phyloP scores from a whole-genome alignment of 2,329 filamentous ascomycete species.

The Stagonosporopsis vannaccii region DNA sequence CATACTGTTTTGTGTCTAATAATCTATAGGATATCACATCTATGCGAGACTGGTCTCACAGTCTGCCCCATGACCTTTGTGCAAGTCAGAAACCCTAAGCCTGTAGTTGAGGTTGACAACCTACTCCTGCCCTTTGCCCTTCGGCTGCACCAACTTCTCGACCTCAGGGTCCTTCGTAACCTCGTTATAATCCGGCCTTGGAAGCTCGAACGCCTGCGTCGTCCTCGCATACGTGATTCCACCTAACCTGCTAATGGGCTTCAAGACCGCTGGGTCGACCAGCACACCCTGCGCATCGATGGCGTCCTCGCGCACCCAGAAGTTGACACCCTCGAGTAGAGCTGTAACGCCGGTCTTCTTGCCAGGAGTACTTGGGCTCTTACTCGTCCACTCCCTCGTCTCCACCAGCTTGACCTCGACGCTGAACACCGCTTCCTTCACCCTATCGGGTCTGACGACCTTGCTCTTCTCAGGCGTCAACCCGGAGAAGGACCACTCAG shows the following conservation, averaged over 20 bases:
- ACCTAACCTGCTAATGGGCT: slow-evolving; percentile 79
- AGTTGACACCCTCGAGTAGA: slow-evolving; percentile 82
- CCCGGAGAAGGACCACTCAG: slow-evolving; percentile 81
- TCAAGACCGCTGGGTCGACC: slow-evolving; percentile 76
- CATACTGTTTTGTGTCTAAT: neutral
- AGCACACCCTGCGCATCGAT: slow-evolving; percentile 77
- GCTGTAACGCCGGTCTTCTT: slow-evolving; percentile 77
- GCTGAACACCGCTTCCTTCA: slow-evolving; percentile 82
- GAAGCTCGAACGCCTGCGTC: slow-evolving; percentile 75
- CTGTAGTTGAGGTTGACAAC: neutral
- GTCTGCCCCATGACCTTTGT: slow-evolving; percentile 12
- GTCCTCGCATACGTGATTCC: slow-evolving; percentile 84
- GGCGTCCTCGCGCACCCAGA: slow-evolving; percentile 91
- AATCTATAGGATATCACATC: slow-evolving; percentile 7
- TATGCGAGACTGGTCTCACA: neutral
- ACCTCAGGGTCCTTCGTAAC: slow-evolving; percentile 60
- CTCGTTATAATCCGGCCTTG: slow-evolving; percentile 61
- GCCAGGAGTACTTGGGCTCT: slow-evolving; percentile 64
- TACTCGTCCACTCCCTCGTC: slow-evolving; percentile 78
- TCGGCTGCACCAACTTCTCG: slow-evolving; percentile 63
- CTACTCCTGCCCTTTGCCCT: slow-evolving; percentile 37
- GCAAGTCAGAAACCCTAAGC: slow-evolving; percentile 13
- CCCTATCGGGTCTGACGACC: slow-evolving; percentile 73
- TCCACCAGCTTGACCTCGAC: slow-evolving; percentile 82
- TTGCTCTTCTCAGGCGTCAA: slow-evolving; percentile 72